phyloP scores from a whole-genome alignment of 352 stramenopile genomes.

The Albugo candida region DNA sequence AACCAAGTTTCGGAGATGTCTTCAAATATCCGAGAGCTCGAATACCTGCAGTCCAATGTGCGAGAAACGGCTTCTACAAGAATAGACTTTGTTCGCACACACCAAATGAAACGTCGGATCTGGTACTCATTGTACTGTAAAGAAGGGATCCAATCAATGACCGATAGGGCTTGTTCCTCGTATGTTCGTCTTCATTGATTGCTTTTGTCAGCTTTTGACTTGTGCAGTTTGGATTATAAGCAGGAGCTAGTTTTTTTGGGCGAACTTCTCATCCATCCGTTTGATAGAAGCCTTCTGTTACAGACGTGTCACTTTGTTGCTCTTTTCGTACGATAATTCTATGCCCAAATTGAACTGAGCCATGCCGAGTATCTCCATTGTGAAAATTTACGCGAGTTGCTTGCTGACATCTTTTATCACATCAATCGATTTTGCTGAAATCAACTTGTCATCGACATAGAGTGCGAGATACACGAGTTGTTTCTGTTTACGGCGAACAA shows the following conservation, averaged over 20 bases:
- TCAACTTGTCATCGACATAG: conserved; percentile 9
- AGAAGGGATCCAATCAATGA: too few species aligned
- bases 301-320: conserved; percentile 3
- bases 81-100: too few species aligned
- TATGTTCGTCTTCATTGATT: too few species aligned
- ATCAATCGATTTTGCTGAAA: conserved; percentile 2
- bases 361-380: conserved; percentile 7
- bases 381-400: conserved; percentile 1
- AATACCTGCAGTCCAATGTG: too few species aligned
- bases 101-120: not conserved
- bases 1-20: not conserved
- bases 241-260: too few species aligned
- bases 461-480: conserved; percentile 6
- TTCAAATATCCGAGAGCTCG: not conserved
- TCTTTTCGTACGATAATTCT: conserved; percentile 8
- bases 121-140: too few species aligned
- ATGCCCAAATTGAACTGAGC: conserved; percentile 10
- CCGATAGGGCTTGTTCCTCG: not conserved
- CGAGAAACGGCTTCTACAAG: too few species aligned
- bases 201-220: not conserved
- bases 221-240: too few species aligned
- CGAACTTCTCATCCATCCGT: not conserved
- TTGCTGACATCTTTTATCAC: conserved; percentile 5
- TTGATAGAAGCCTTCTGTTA: conserved; percentile 10
- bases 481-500: conserved; percentile 2